Evolutionary conservation across 768 basidiomycete genomes (phyloP).

Genomic region (Podaxis mareebaensis): DNA sequence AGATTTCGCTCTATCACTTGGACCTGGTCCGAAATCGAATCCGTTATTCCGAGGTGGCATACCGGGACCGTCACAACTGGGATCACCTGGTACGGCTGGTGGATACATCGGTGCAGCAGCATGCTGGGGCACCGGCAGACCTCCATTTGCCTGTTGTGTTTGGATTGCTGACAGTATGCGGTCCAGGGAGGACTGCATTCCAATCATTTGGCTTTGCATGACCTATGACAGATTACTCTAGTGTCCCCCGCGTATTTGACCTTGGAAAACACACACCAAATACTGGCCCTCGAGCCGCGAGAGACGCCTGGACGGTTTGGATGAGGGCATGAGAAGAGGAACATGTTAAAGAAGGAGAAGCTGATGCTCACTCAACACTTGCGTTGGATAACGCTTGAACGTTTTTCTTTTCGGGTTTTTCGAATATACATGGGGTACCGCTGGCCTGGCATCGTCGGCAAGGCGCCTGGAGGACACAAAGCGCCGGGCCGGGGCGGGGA

Average conservation of each 20-base stretch:
- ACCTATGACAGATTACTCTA: slow-evolving; percentile 44
- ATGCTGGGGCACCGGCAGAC: slow-evolving; percentile 36
- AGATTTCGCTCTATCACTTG: slow-evolving; percentile 34
- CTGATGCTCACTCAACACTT: slow-evolving; percentile 67
- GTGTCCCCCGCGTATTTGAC: background rate
- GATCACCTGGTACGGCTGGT: slow-evolving; percentile 22
- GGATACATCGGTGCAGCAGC: slow-evolving; percentile 28
- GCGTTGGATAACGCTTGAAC: slow-evolving; percentile 56
- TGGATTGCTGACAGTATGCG: slow-evolving; percentile 74
- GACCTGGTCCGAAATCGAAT: slow-evolving; percentile 36
- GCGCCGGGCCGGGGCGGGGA: slow-evolving; percentile 74
- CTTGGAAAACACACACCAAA: slow-evolving; percentile 48
- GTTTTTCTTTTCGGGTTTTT: slow-evolving; percentile 90
- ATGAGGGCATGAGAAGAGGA: slow-evolving; percentile 22
- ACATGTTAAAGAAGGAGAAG: slow-evolving; percentile 6
- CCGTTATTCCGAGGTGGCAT: slow-evolving; percentile 39
- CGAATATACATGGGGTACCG: slow-evolving; percentile 81
- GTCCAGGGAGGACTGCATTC: slow-evolving; percentile 88
- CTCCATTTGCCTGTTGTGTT: slow-evolving; percentile 34
- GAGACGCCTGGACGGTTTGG: slow-evolving; percentile 56
- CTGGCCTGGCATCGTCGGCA: slow-evolving; percentile 88
- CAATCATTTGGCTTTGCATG: slow-evolving; percentile 94
- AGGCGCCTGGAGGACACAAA: slow-evolving; percentile 62
- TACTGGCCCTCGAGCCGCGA: slow-evolving; percentile 87
- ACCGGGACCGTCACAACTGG: slow-evolving; percentile 28